phyloP scores from a whole-genome alignment of 768 basidiomycete genomes.

The Rhodotorula sphaerocarpa region DNA sequence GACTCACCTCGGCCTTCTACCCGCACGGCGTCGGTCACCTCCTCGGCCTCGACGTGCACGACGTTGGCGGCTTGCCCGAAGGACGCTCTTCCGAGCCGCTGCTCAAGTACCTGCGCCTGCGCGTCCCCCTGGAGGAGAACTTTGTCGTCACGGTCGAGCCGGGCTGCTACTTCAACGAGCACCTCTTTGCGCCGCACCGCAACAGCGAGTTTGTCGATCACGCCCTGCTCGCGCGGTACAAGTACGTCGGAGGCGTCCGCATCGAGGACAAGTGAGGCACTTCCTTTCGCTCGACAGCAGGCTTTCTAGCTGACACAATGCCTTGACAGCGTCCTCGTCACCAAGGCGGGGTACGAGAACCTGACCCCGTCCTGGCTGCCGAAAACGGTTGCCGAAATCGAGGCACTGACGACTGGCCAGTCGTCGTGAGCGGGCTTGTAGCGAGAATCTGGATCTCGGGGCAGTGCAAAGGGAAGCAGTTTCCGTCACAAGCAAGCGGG shows the following conservation, averaged over 20 bases:
- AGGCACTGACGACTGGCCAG: conserved; percentile 49
- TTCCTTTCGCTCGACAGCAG: too few species aligned
- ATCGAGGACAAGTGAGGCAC: conserved; percentile 65
- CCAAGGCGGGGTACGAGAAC: conserved; percentile 65
- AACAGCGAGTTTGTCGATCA: conserved; percentile 62
- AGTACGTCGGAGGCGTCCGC: conserved; percentile 77
- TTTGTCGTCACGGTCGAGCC: conserved; percentile 61
- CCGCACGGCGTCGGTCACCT: conserved; percentile 81
- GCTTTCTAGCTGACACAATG: neutral
- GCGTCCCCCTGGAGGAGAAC: conserved; percentile 60
- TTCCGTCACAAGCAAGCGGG: too few species aligned
- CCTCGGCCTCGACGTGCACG: conserved; percentile 88
- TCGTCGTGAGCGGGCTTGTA: neutral
- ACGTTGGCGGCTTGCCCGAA: conserved; percentile 44
- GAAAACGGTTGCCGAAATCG: conserved; percentile 75
- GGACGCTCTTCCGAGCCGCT: conserved; percentile 45
- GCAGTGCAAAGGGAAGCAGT: neutral
- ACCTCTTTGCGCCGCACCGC: conserved; percentile 54
- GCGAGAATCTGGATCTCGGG: neutral
- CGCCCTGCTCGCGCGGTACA: conserved; percentile 61
- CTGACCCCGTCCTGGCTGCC: conserved; percentile 61
- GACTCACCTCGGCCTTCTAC: conserved; percentile 77
- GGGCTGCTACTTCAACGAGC: conserved; percentile 38
- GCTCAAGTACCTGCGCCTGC: conserved; percentile 69
- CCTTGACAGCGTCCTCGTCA: conserved; percentile 57